phyloP scores from a whole-genome alignment of 1,284 basidiomycete species.

The Tremellales sp. region DNA sequence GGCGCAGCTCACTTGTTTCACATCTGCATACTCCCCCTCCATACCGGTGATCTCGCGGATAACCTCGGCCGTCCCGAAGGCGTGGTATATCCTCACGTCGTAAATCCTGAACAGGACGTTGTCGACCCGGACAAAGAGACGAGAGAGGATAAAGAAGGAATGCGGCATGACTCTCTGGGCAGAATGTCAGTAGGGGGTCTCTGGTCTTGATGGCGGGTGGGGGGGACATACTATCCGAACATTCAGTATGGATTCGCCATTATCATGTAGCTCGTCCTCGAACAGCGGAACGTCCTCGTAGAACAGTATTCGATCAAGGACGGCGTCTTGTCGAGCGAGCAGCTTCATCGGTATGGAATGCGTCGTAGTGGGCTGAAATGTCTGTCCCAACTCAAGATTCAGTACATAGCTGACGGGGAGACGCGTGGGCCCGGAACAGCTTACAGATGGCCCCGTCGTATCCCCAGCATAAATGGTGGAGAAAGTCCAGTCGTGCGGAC shows the following conservation, averaged over 20 bases:
- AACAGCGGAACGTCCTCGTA: conserved; percentile 89
- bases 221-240: conserved; percentile 70
- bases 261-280: conserved; percentile 92
- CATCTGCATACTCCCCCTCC: conserved; percentile 79
- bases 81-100: conserved; percentile 88
- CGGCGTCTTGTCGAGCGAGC: conserved; percentile 79
- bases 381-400: conserved; percentile 6
- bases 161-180: conserved; percentile 91
- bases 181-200: conserved; percentile 1
- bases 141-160: conserved; percentile 84
- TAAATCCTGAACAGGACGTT: conserved; percentile 86
- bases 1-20: conserved; percentile 62
- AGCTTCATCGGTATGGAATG: conserved; percentile 73
- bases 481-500: conserved; percentile 98
- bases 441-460: conserved; percentile 29
- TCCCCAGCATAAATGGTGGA: conserved; percentile 82
- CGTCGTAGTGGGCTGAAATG: conserved; percentile 56
- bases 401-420: conserved; percentile 6
- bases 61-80: conserved; percentile 59
- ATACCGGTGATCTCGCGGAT: conserved; percentile 81
- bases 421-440: conserved; percentile 2
- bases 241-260: conserved; percentile 75
- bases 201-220: neutral
- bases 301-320: conserved; percentile 65
- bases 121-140: conserved; percentile 94